A percentile compares a stretch with the other conserved stretches of the same genome.
phyloP scores from a whole-genome alignment of 2,329 filamentous ascomycete genomes.

The Teratosphaeria zuluensis region DNA sequence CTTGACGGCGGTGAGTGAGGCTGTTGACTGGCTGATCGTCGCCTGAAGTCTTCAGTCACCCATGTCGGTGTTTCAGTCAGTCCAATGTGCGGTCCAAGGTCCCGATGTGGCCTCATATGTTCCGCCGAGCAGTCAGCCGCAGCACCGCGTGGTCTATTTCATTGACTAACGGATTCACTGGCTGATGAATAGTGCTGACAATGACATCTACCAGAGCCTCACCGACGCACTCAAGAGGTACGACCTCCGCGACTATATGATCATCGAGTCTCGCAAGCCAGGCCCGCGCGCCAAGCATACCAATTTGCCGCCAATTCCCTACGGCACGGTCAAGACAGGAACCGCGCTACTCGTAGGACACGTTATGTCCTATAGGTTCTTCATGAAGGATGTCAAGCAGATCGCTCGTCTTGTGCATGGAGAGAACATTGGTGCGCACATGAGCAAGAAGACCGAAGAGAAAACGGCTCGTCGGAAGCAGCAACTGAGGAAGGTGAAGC shows the following conservation, averaged over 20 bases:
- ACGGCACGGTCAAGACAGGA: slow-evolving; percentile 1
- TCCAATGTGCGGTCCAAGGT: no score
- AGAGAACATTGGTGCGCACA: slow-evolving; percentile 3
- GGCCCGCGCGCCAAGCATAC: slow-evolving; percentile 6
- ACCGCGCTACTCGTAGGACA: neutral
- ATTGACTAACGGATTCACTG: neutral
- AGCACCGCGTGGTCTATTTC: no score
- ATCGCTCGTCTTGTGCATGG: slow-evolving; percentile 8
- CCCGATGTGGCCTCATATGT: no score
- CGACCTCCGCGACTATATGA: slow-evolving; percentile 9
- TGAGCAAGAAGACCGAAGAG: slow-evolving; percentile 1
- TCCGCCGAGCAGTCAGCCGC: no score
- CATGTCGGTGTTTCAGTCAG: no score
- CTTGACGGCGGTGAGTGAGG: no score
- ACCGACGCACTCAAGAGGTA: slow-evolving; percentile 3
- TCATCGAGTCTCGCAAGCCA: slow-evolving; percentile 7
- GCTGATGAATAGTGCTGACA: no score
- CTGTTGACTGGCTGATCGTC: no score
- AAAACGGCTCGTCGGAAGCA: neutral
- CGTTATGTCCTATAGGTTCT: slow-evolving; percentile 5
- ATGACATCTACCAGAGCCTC: slow-evolving; percentile 32
- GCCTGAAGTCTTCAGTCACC: no score
- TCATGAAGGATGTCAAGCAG: slow-evolving; percentile 1
- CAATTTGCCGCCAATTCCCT: slow-evolving; percentile 6
- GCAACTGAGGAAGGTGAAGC: neutral